phyloP scores from a whole-genome alignment of 2,329 filamentous ascomycete species.

The Paecilomyces variotii region DNA sequence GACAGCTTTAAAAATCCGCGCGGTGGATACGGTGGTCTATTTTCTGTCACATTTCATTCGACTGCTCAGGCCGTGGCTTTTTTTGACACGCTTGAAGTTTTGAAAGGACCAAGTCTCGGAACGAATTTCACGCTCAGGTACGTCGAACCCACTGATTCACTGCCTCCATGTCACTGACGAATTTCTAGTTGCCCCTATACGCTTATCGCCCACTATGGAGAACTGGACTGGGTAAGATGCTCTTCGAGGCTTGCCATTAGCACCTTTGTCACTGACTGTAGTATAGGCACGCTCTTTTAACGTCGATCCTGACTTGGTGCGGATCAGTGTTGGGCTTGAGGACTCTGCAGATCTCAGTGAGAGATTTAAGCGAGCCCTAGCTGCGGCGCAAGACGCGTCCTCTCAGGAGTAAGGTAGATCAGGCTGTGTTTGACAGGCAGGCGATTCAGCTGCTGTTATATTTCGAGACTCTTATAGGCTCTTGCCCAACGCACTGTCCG shows the following conservation, averaged over 20 bases:
- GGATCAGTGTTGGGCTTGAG: constrained; percentile 86
- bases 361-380: constrained; percentile 62
- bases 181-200: constrained; percentile 69
- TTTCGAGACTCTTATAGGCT: neutral
- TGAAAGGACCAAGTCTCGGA: constrained; percentile 89
- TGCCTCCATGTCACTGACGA: constrained; percentile 4
- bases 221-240: constrained; percentile 73
- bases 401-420: neutral
- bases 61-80: constrained; percentile 67
- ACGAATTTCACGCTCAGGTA: constrained; percentile 87
- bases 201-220: constrained; percentile 80
- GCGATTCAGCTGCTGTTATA: neutral
- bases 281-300: constrained; percentile 63
- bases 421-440: neutral
- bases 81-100: constrained; percentile 76
- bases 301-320: constrained; percentile 69
- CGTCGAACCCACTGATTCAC: neutral
- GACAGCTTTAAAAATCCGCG: constrained; percentile 65
- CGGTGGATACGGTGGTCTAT: constrained; percentile 81
- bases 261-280: neutral
- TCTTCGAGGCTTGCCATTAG: neutral
- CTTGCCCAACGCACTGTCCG: neutral
- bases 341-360: constrained; percentile 58
- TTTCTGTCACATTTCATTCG: constrained; percentile 73
- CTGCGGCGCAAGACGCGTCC: constrained; percentile 39